Evolutionary conservation across 805 yeast genomes (phyloP).

Genomic region (Gaillardinia entomophila): DNA sequence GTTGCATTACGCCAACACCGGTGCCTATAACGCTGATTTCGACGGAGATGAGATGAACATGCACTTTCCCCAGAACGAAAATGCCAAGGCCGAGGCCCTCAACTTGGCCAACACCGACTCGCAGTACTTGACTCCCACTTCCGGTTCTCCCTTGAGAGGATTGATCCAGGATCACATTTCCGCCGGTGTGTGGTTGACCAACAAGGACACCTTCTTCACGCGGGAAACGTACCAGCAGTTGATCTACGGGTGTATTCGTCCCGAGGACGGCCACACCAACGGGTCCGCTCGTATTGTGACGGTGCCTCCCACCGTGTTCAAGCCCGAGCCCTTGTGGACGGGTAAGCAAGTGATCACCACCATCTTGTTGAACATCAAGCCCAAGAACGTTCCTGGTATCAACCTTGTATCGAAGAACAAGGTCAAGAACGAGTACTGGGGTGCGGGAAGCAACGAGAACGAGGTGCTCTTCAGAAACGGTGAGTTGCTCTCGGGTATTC

Average conservation of each 20-base stretch:
- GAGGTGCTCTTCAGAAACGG: constrained; percentile 83
- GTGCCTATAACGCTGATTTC: constrained; percentile 98
- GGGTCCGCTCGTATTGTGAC: constrained; percentile 57
- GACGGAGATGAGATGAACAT: constrained; percentile 99
- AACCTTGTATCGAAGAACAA: constrained; percentile 81
- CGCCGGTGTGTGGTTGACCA: constrained; percentile 98
- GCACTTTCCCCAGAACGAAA: constrained; percentile 98
- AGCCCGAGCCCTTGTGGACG: constrained; percentile 93
- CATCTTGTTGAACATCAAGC: constrained; percentile 82
- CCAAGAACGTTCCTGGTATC: constrained; percentile 84
- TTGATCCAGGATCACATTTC: constrained; percentile 97
- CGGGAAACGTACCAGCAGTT: constrained; percentile 92
- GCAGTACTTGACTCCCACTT: constrained; percentile 96
- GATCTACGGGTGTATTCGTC: constrained; percentile 88
- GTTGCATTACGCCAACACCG: constrained; percentile 96
- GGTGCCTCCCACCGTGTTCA: constrained; percentile 81
- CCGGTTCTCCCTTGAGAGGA: constrained; percentile 98
- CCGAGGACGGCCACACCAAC: constrained; percentile 95
- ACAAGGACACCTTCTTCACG: constrained; percentile 84
- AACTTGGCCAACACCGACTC: constrained; percentile 95
- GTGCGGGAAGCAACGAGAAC: constrained; percentile 75
- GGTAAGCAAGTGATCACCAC: constrained; percentile 97
- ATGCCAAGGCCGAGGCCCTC: constrained; percentile 94
- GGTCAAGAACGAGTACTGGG: constrained; percentile 94
- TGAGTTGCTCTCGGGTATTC: constrained; percentile 82